Evolutionary conservation across 2,329 filamentous ascomycete genomes (phyloP), one percentile per base, ranked within the genome.

Genomic region (Alternaria atra): DNA sequence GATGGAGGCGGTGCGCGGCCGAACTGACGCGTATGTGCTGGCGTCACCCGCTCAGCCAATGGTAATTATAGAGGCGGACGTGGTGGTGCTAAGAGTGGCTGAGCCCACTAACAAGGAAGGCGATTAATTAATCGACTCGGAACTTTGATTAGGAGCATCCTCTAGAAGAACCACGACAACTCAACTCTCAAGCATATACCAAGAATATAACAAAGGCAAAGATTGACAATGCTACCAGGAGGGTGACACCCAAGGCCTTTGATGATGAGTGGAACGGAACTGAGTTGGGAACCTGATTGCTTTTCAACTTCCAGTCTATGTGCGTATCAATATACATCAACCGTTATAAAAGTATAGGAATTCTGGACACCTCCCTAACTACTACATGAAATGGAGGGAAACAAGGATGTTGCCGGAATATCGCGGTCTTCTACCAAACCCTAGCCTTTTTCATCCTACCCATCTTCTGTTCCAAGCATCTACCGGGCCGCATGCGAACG

Each of bases 61-160:
- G 48, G 25, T 52, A 61, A 48, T 58, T 47, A 61, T 61, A 58
- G 58, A 34, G n/a, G 40, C 40, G 29, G n/a, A 27, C 13, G 58
- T 57, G 58, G 56, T 51, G 32, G 23, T 32, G 47, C 12, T 17
- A 7, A 48, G 7, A 13, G 57, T 60, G 52, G 46, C 52, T 34
- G 53, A 52, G 52, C 30, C 10, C 13, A 32, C 27, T 35, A 50
- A 25, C 51, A 43, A 43, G 43, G 44, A 27, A 30, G 43, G 23
- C 34, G 44, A 59, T 59, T 51, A 52, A 59, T 59, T 51, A 52
- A 44, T 37, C 30, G 23, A 42, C 10, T 6, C 37, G 6, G 29
- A 44, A 30, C 20, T 27, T 29, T 30, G 23, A 47, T 40, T 6
- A 13, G 10, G 20, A 42, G 20, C 17, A 3, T 13, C 12, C 5